phyloP scores from a whole-genome alignment of 2,329 filamentous ascomycete species.

The Diplodia seriata region DNA sequence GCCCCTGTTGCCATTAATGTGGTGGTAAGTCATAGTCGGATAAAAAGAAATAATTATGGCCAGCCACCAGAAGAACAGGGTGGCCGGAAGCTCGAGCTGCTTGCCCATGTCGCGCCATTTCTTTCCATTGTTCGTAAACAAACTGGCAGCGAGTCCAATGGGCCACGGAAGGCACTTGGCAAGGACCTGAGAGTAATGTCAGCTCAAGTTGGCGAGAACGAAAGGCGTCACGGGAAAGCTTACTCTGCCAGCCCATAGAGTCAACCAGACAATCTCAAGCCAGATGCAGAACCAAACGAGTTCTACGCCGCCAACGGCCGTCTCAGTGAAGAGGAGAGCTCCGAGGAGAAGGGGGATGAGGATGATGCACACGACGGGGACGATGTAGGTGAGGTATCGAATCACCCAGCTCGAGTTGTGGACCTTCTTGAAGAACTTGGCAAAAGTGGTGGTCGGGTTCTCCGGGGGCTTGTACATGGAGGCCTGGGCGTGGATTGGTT shows the following conservation, averaged over 20 bases:
- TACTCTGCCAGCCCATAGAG: slow-evolving; percentile 77
- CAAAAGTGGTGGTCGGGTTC: slow-evolving; percentile 66
- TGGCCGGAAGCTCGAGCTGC: slow-evolving; percentile 82
- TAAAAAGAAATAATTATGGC: slow-evolving; percentile 85
- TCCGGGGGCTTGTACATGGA: slow-evolving; percentile 70
- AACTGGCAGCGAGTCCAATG: slow-evolving; percentile 69
- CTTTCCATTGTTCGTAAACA: slow-evolving; percentile 85
- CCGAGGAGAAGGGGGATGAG: slow-evolving; percentile 73
- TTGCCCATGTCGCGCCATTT: slow-evolving; percentile 92
- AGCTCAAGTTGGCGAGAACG: background rate
- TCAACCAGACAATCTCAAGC: slow-evolving; percentile 92
- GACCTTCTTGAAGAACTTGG: slow-evolving; percentile 68
- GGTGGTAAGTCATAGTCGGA: slow-evolving; percentile 76
- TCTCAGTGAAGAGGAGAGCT: slow-evolving; percentile 62
- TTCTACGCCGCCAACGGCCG: slow-evolving; percentile 75
- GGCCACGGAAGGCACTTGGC: slow-evolving; percentile 69
- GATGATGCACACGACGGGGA: slow-evolving; percentile 68
- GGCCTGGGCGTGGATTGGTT: slow-evolving; percentile 71
- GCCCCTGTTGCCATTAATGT: slow-evolving; percentile 59
- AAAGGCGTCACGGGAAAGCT: slow-evolving; percentile 12
- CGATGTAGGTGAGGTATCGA: slow-evolving; percentile 75
- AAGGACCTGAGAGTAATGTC: slow-evolving; percentile 55
- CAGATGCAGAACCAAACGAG: slow-evolving; percentile 94
- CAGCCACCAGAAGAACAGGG: slow-evolving; percentile 91
- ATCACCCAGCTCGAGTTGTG: slow-evolving; percentile 71